Evolutionary conservation across 2,329 filamentous ascomycete species (phyloP), one percentile per base, ranked within the genome.

Genomic region (Ceratocystis variospora): DNA sequence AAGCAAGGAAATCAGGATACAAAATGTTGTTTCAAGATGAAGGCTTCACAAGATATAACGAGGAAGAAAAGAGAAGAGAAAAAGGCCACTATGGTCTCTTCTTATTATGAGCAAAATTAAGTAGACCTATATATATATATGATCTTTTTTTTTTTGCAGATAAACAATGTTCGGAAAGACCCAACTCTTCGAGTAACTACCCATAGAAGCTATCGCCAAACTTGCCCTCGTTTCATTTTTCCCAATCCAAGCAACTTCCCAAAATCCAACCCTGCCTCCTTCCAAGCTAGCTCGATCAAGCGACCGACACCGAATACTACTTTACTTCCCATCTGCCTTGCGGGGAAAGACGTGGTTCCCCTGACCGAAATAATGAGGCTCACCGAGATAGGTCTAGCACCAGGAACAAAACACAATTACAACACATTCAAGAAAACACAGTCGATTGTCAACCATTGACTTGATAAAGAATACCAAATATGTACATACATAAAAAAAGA

Each of bases 1-100:
- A 37, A 53, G 57, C 12, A 64, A 53, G 17, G n/a, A 37, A 48
- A 53, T 64, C n/a, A 55, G 62, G 48, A 37, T 22, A 19, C 41
- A 19, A 63, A 31, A 44, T 48, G 61, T 28, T 28, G 61, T 45
- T 44, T 41, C 61, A 41, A 63, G 10, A 63, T 25, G 22, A 28
- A 50, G 37, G 7, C 45, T 28, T 25, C 33, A 22, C 46, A 57
- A 15, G 19, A 22, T 19, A 53, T 15, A 28, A 53, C 28, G 17
- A 3, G 53, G 17, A 2, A 3, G 5, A 62, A 15, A 41, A 41
- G 5, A 41, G 37, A n/a, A 53, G n/a, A 53, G 28, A 53, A 53
- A 53, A 15, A 53, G 48, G 48, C 48, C 48, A 53, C 48, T 10
- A 53, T 53, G 19, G 48, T 53, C 48, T 53, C 22, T 53, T 53